Conservation (phyloP, 2,329 filamentous ascomycete species). For the Aspergillus fructus region DNA sequence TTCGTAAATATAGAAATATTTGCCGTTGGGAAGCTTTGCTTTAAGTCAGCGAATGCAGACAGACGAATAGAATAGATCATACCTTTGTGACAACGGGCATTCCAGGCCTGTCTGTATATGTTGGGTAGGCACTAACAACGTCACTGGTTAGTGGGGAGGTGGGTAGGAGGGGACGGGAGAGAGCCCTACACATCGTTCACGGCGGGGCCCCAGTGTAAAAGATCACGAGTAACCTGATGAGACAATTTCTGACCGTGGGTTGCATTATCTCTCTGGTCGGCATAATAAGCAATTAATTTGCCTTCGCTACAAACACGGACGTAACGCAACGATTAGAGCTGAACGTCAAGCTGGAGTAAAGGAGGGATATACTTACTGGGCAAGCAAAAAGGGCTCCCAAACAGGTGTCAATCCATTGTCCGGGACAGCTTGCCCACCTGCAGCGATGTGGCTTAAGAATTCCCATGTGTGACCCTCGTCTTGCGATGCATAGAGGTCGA, state of each 20-base stretch:
- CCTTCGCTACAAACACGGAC: constrained; percentile 40
- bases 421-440: constrained; percentile 61
- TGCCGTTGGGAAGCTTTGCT: constrained; percentile 54
- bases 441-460: constrained; percentile 65
- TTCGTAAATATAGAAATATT: constrained; percentile 67
- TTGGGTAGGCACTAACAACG: constrained; percentile 45
- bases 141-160: not conserved
- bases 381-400: constrained; percentile 69
- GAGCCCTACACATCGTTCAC: constrained; percentile 55
- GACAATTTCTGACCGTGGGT: constrained; percentile 66
- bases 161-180: not conserved
- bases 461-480: constrained; percentile 64
- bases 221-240: constrained; percentile 62
- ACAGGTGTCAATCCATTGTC: constrained; percentile 67
- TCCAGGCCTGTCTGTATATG: constrained; percentile 64
- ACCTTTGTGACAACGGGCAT: constrained; percentile 62
- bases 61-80: not conserved
- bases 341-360: not conserved
- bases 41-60: not conserved
- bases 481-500: constrained; percentile 66
- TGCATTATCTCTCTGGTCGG: constrained; percentile 65
- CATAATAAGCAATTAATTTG: constrained; percentile 66
- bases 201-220: constrained; percentile 61
- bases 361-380: constrained; percentile 38
- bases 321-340: not conserved